phyloP scores from a whole-genome alignment of 768 basidiomycete species.

The Agaricus sinodeliciosus region DNA sequence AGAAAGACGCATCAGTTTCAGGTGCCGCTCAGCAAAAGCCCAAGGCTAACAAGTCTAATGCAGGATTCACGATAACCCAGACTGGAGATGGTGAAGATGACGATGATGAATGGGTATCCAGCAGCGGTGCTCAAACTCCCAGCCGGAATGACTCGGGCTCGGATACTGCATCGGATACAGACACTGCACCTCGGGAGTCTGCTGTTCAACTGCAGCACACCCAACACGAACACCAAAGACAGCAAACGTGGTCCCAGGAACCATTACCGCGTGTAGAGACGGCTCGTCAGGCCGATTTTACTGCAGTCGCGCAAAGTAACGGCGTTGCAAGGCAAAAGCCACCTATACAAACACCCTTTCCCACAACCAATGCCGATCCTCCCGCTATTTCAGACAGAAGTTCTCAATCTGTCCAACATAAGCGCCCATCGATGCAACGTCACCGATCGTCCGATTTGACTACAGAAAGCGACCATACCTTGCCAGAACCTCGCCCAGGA shows the following conservation, averaged over 20 bases:
- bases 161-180: slow-evolving; percentile 30
- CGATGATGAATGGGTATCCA: slow-evolving; percentile 75
- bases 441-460: not conserved
- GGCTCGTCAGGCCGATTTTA: slow-evolving; percentile 29
- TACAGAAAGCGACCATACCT: slow-evolving; percentile 11
- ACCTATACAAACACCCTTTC: slow-evolving; percentile 10
- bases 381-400: not conserved
- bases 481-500: slow-evolving; percentile 20
- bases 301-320: slow-evolving; percentile 8
- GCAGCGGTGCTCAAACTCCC: slow-evolving; percentile 69
- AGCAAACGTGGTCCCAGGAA: slow-evolving; percentile 14
- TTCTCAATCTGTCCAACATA: not conserved
- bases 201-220: slow-evolving; percentile 7
- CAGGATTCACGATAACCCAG: slow-evolving; percentile 54
- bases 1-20: slow-evolving; percentile 23
- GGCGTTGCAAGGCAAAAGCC: slow-evolving; percentile 7
- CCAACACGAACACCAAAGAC: slow-evolving; percentile 9
- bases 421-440: slow-evolving; percentile 7
- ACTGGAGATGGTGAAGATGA: slow-evolving; percentile 37
- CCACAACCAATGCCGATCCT: slow-evolving; percentile 6
- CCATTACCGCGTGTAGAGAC: slow-evolving; percentile 25
- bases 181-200: slow-evolving; percentile 17
- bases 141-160: slow-evolving; percentile 41
- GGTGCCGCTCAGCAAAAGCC: slow-evolving; percentile 18
- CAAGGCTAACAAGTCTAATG: slow-evolving; percentile 32